A percentile compares a stretch with the other conserved stretches of the same genome.
Conservation (phyloP, 257 asterid genomes). For the Gentiana macrophylla region DNA sequence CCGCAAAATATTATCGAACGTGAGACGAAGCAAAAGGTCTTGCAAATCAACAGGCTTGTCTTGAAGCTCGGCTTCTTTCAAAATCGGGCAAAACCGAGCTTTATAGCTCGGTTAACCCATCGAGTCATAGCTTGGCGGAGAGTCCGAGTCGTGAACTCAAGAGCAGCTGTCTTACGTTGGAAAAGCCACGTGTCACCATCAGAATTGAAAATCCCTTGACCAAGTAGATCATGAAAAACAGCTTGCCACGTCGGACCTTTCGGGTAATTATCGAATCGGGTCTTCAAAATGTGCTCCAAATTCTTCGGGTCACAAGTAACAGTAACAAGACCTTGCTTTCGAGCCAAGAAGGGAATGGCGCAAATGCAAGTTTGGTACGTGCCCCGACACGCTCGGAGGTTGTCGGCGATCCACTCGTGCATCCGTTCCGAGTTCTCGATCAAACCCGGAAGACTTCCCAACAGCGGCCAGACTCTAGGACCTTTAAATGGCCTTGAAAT, state of each 20-base stretch:
- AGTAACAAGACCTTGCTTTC: slow-evolving; percentile 78
- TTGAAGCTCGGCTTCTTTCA: slow-evolving; percentile 45
- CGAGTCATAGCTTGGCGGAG: slow-evolving; percentile 87
- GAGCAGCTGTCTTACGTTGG: slow-evolving; percentile 82
- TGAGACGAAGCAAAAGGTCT: slow-evolving; percentile 75
- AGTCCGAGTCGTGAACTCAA: slow-evolving; percentile 82
- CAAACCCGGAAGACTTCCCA: slow-evolving; percentile 86
- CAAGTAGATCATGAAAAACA: slow-evolving; percentile 77
- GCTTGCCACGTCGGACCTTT: slow-evolving; percentile 97
- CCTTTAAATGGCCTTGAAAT: slow-evolving; percentile 75
- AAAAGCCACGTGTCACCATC: slow-evolving; percentile 94
- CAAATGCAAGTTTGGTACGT: slow-evolving; percentile 92
- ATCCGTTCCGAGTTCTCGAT: slow-evolving; percentile 68
- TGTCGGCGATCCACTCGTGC: slow-evolving; percentile 92
- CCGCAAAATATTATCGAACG: slow-evolving; percentile 87
- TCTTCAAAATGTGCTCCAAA: slow-evolving; percentile 73
- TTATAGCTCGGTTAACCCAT: slow-evolving; percentile 82
- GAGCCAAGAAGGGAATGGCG: slow-evolving; percentile 75
- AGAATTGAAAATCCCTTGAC: slow-evolving; percentile 85
- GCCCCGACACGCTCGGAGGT: slow-evolving; percentile 89
- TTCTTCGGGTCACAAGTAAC: slow-evolving; percentile 92
- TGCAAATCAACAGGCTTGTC: slow-evolving; percentile 65
- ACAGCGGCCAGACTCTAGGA: slow-evolving; percentile 79
- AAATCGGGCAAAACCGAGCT: slow-evolving; percentile 60
- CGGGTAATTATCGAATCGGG: slow-evolving; percentile 86